phyloP scores from a whole-genome alignment of 495 filamentous ascomycete genomes.

The Zalerion maritima region DNA sequence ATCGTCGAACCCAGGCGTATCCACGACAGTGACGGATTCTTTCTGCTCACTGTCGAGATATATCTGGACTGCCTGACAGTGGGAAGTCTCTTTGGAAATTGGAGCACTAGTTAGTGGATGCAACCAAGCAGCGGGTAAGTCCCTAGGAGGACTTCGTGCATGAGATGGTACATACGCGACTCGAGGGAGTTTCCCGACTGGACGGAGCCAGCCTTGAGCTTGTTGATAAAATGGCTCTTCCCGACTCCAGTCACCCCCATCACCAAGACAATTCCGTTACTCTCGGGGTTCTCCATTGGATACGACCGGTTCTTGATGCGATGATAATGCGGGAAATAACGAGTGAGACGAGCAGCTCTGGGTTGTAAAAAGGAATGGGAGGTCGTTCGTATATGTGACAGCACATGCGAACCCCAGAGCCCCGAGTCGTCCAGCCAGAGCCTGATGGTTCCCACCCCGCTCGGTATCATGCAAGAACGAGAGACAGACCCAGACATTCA shows the following conservation, averaged over 20 bases:
- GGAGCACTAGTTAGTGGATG: background rate
- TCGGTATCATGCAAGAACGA: slow-evolving; percentile 3
- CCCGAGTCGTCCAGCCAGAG: background rate
- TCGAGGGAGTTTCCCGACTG: slow-evolving; percentile 14
- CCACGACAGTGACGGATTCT: slow-evolving; percentile 18
- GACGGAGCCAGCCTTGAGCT: slow-evolving; percentile 11
- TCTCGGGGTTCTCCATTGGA: background rate
- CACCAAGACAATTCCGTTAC: slow-evolving; percentile 15
- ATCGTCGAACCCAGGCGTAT: slow-evolving; percentile 35
- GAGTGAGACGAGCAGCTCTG: background rate
- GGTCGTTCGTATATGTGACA: slow-evolving; percentile 3
- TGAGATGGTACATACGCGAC: slow-evolving; percentile 13
- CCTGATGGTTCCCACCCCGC: background rate
- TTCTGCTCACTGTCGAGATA: slow-evolving; percentile 9
- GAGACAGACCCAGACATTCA: background rate
- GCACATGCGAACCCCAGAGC: slow-evolving; percentile 1
- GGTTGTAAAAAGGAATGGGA: slow-evolving; percentile 5
- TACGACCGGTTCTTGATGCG: background rate
- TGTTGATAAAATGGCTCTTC: slow-evolving; percentile 25
- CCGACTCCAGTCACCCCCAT: slow-evolving; percentile 25
- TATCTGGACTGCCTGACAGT: slow-evolving; percentile 6
- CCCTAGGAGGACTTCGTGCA: no score
- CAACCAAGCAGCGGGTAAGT: no score
- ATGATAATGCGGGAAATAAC: background rate
- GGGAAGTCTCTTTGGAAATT: slow-evolving; percentile 1